Evolutionary conservation across 257 asterid species (phyloP), one percentile per base, ranked within the genome.

Genomic region (Striga asiatica): DNA sequence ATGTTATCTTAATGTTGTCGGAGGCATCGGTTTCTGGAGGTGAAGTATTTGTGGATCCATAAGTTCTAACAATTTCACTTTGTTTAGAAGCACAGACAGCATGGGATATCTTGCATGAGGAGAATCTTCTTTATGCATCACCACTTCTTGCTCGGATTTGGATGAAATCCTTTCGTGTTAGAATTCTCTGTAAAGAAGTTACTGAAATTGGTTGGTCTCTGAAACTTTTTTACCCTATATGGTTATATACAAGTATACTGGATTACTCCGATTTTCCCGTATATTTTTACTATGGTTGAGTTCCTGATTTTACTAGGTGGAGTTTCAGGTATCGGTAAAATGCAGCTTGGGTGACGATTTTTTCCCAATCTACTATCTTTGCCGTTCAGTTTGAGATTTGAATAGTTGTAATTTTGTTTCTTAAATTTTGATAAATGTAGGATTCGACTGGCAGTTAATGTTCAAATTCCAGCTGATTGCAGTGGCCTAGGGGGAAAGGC

Each of bases 401-500:
- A 13, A 41, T 56, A 9, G 45, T 62, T n/a, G n/a, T n/a, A n/a
- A 23, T 35, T 38, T 54, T 58, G 13, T 32, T 52, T 49, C 37
- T 38, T 66, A 45, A 31, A 31, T 34, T 53, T 55, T 41, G 62
- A 25, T 17, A 60, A 43, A 19, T 73, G 62, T 72, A 91, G 97
- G 76, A 82, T 91, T 74, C 98, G 87, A 69, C 83, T 91, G 67
- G 95, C 96, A 35, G 66, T 91, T 48, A 91, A 91, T 69, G 94
- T 70, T 56, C 98, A 91, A 74, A 87, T 91, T 61, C 97, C 97
- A 52, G 73, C 84, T 52, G 80, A 70, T 46, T 82, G 61, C 71
- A 97, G 97, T 60, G 98, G 98, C 39, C 78, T 87, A 21, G 95
- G 76, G 77, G 94, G 95, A 39, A 91, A 84, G 76, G 98, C 97